Conservation (phyloP, 768 basidiomycete genomes). For the Daedalea quercina region DNA sequence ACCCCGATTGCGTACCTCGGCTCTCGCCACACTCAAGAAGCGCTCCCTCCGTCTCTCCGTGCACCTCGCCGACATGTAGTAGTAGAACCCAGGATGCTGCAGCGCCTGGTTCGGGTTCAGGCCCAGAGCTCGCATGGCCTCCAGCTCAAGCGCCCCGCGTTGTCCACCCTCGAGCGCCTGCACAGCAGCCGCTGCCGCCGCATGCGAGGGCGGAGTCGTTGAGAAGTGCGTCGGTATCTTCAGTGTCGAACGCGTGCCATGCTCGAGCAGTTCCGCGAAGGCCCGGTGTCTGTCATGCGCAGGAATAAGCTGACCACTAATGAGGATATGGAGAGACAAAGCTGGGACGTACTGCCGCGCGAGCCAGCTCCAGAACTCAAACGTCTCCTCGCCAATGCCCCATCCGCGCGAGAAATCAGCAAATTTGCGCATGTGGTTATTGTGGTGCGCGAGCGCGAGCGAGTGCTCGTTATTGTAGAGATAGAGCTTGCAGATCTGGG, state of each 20-base stretch:
- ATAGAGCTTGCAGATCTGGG: constrained; percentile 82
- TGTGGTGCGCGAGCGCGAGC: constrained; percentile 76
- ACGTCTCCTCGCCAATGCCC: constrained; percentile 96
- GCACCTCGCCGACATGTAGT: constrained; percentile 82
- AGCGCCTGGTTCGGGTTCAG: constrained; percentile 77
- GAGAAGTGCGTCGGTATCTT: constrained; percentile 56
- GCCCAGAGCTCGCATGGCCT: constrained; percentile 56
- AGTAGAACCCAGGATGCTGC: constrained; percentile 91
- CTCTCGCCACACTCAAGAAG: constrained; percentile 52
- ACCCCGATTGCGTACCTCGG: constrained; percentile 38
- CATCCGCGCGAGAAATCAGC: constrained; percentile 83
- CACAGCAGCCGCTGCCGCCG: constrained; percentile 19
- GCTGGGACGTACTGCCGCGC: constrained; percentile 83
- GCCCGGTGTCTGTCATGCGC: constrained; percentile 75
- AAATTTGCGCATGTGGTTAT: constrained; percentile 79
- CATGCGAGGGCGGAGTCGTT: constrained; percentile 16
- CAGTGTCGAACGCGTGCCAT: constrained; percentile 61
- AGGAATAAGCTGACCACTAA: too few species aligned
- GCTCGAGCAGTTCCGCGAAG: constrained; percentile 85
- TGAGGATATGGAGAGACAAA: too few species aligned
- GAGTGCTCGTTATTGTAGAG: constrained; percentile 86
- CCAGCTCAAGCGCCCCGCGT: constrained; percentile 36
- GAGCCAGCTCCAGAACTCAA: constrained; percentile 97
- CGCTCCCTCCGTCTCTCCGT: constrained; percentile 69
- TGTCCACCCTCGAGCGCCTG: constrained; percentile 20